Evolutionary conservation across 441 rosid genomes (phyloP).

Genomic region (Erysimum pusillum): DNA sequence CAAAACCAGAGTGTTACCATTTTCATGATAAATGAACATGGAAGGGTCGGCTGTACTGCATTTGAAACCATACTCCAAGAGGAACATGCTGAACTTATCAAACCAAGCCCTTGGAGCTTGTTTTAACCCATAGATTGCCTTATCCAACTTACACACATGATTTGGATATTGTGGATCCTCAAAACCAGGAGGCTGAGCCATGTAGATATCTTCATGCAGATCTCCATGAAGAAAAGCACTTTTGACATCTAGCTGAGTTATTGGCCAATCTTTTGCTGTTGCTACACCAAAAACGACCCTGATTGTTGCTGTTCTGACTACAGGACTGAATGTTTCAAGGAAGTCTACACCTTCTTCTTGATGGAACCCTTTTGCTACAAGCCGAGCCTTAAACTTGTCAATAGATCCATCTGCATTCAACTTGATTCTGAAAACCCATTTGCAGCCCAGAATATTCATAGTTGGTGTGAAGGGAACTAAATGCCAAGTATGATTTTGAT

Average conservation of each 20-base stretch:
- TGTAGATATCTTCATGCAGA: too few relatives aligned
- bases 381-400: neutral
- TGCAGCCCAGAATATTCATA: neutral
- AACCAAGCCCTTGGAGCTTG: neutral
- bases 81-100: neutral
- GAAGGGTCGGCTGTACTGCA: neutral
- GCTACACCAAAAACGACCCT: neutral
- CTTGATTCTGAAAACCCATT: neutral
- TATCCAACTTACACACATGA: too few relatives aligned
- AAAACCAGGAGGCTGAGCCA: too few relatives aligned
- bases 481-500: neutral
- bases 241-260: too few relatives aligned
- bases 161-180: too few relatives aligned
- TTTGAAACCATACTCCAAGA: neutral
- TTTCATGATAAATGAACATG: neutral
- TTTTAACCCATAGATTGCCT: too few relatives aligned
- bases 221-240: too few relatives aligned
- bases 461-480: neutral
- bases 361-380: neutral
- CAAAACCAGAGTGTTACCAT: neutral
- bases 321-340: neutral
- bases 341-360: neutral
- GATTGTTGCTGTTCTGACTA: neutral
- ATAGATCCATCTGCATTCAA: neutral
- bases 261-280: neutral